Evolutionary conservation across 306 rosid genomes (phyloP).

Genomic region (Gastrolobium bilobum): DNA sequence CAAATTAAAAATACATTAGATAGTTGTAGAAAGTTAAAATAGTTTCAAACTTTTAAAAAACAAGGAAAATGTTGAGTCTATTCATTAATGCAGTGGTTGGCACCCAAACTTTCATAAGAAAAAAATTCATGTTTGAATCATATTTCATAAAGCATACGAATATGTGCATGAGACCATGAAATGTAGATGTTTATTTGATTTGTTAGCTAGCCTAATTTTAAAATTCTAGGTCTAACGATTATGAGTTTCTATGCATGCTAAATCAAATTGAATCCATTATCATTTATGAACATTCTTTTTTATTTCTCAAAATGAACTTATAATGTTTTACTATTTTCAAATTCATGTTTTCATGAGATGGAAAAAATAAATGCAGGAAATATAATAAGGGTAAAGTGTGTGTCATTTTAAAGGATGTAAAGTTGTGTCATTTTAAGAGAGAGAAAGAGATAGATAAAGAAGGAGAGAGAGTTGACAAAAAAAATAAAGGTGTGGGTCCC

Average conservation of each 20-base stretch:
- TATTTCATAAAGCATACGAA: too few relatives aligned
- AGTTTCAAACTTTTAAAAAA: neutral
- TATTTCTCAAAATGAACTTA: too few relatives aligned
- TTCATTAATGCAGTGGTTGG: neutral
- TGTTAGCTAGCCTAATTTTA: neutral
- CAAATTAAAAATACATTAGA: neutral
- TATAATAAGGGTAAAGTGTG: too few relatives aligned
- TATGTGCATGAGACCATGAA: too few relatives aligned
- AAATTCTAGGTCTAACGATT: neutral
- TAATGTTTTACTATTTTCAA: neutral
- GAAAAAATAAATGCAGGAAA: neutral
- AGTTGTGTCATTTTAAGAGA: too few relatives aligned
- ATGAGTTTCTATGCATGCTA: neutral
- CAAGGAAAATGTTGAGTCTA: neutral
- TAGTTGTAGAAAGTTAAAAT: neutral
- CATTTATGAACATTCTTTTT: neutral
- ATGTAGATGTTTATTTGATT: neutral
- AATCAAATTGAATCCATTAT: neutral
- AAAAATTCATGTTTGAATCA: neutral
- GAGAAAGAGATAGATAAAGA: too few relatives aligned
- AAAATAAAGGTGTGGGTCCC: too few relatives aligned
- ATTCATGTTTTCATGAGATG: neutral
- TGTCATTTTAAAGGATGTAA: too few relatives aligned
- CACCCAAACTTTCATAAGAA: neutral
- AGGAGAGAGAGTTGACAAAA: too few relatives aligned